phyloP scores from a whole-genome alignment of 2,329 filamentous ascomycete genomes.

The Nemania abortiva region DNA sequence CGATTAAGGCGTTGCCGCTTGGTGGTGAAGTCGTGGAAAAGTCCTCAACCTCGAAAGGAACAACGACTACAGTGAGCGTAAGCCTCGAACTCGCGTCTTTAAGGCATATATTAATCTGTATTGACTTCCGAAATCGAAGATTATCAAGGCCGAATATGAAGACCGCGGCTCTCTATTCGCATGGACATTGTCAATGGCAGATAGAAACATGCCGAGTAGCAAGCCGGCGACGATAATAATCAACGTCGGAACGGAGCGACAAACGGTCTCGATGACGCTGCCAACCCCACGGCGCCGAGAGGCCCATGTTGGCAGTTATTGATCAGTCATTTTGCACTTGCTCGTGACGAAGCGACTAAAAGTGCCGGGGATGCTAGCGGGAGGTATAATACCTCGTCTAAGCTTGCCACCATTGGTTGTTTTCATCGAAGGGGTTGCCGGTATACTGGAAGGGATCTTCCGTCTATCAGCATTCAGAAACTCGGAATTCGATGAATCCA shows the following conservation, averaged over 20 bases:
- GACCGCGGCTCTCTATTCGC: too few relatives aligned
- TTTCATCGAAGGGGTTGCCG: background rate
- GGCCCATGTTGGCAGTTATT: background rate
- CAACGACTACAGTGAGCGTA: too few relatives aligned
- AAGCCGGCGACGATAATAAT: too few relatives aligned
- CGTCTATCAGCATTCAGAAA: background rate
- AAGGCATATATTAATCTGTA: too few relatives aligned
- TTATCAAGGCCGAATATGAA: too few relatives aligned
- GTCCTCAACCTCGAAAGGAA: too few relatives aligned
- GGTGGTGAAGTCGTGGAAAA: background rate
- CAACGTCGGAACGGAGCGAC: too few relatives aligned
- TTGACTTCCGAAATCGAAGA: too few relatives aligned
- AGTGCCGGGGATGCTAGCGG: background rate
- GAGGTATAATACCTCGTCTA: background rate
- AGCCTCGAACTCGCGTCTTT: too few relatives aligned
- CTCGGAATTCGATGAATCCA: background rate
- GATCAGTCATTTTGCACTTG: background rate
- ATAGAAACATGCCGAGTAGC: too few relatives aligned
- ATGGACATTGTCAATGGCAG: too few relatives aligned
- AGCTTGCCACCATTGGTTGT: background rate
- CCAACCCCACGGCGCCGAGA: background rate
- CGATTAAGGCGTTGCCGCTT: background rate
- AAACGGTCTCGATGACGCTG: background rate
- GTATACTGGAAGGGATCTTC: background rate
- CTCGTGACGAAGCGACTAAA: background rate